Conservation (phyloP, 352 stramenopile species). For the Peronospora belbahrii region DNA sequence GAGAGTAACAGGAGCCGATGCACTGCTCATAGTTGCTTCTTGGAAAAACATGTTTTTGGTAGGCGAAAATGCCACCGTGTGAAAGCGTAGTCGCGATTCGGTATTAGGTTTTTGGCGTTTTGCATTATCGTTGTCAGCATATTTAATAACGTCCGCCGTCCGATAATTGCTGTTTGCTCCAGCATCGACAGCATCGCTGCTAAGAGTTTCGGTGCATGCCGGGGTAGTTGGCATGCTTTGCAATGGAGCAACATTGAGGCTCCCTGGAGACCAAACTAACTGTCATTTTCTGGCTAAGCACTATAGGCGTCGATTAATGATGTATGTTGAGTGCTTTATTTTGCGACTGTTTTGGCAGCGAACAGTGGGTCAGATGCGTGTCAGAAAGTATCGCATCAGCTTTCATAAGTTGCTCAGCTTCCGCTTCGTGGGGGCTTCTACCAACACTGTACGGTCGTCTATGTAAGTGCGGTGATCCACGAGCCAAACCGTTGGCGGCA, state of each 20-base stretch:
- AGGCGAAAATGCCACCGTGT: slow-evolving; percentile 7
- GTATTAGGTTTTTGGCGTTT: slow-evolving; percentile 23
- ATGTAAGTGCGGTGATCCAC: neutral
- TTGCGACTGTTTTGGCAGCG: slow-evolving; percentile 1
- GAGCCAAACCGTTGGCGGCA: neutral
- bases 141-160: slow-evolving; percentile 1
- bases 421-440: slow-evolving; percentile 16
- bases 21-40: slow-evolving; percentile 6
- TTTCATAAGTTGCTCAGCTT: slow-evolving; percentile 1
- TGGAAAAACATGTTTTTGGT: slow-evolving; percentile 3
- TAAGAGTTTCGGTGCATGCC: neutral
- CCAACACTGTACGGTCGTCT: slow-evolving; percentile 9
- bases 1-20: slow-evolving; percentile 9
- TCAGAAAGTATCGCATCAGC: slow-evolving; percentile 8
- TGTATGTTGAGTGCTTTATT: slow-evolving; percentile 15
- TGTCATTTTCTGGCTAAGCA: slow-evolving; percentile 9
- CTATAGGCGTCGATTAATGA: slow-evolving; percentile 5
- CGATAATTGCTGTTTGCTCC: slow-evolving; percentile 21
- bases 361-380: neutral
- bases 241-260: slow-evolving; percentile 2
- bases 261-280: slow-evolving; percentile 7
- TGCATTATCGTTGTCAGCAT: neutral
- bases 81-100: neutral
- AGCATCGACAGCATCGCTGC: neutral
- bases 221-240: neutral